These are phyloP conservation scores for Rosa persica DNA, from an alignment of 306 rosid species.

Conservation along the genomic window DNA sequence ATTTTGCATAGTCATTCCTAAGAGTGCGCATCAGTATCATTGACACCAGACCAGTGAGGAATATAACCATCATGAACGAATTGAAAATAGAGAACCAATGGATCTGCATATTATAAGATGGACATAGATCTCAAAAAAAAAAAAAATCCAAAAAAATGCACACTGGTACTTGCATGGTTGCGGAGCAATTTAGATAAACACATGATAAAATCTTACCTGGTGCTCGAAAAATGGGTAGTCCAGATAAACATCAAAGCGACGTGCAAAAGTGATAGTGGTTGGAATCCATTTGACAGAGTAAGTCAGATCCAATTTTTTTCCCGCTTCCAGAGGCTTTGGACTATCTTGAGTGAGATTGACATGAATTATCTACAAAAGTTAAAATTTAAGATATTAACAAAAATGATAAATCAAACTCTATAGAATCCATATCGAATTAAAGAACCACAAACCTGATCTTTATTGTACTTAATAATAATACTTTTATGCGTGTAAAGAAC, in stretches of 20 bases:
- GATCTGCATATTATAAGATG: slow-evolving; percentile 55
- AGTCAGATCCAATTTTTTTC: slow-evolving; percentile 70
- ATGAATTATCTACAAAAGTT: slow-evolving; percentile 74
- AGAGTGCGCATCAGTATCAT: slow-evolving; percentile 98
- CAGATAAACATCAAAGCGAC: slow-evolving; percentile 91
- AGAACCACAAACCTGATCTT: slow-evolving; percentile 78
- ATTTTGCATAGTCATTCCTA: slow-evolving; percentile 97
- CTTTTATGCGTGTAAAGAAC: slow-evolving; percentile 83
- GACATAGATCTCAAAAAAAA: slow-evolving; percentile 21
- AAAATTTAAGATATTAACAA: slow-evolving; percentile 2
- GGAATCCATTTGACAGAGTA: slow-evolving; percentile 84
- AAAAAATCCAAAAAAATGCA: slow-evolving; percentile 12
- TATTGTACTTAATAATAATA: slow-evolving; percentile 68
- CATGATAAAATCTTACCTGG: slow-evolving; percentile 57
- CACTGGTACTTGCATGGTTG: slow-evolving; percentile 17
- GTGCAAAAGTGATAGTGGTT: slow-evolving; percentile 79
- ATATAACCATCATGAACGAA: slow-evolving; percentile 99
- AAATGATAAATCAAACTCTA: slow-evolving; percentile 23
- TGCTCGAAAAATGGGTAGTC: slow-evolving; percentile 98
- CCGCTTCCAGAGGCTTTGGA: slow-evolving; percentile 73
- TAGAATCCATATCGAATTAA: slow-evolving; percentile 18
- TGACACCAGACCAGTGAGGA: slow-evolving; percentile 98
- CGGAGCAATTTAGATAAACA: not conserved
- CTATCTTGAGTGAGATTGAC: slow-evolving; percentile 82
- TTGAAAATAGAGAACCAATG: slow-evolving; percentile 99